Conservation (phyloP, 2,329 filamentous ascomycete genomes). For the Apiospora phragmitis region DNA sequence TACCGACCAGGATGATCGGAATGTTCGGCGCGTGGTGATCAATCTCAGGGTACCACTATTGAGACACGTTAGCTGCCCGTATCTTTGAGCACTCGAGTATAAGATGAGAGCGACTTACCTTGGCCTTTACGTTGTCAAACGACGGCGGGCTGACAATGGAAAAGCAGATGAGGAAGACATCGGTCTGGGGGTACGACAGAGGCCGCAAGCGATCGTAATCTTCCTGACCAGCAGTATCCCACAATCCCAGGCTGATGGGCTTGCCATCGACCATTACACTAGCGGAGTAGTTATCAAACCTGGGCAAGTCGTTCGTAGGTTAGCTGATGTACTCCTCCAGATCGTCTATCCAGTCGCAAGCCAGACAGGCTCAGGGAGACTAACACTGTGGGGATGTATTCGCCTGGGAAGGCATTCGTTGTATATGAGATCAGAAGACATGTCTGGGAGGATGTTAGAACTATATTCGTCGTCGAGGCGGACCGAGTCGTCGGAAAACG, state of each 20-base stretch:
- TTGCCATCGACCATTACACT: slow-evolving; percentile 99
- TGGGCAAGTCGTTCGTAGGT: slow-evolving; percentile 36
- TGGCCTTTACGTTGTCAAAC: slow-evolving; percentile 98
- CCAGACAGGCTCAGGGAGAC: slow-evolving; percentile 33
- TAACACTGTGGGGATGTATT: slow-evolving; percentile 98
- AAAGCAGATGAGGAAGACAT: slow-evolving; percentile 98
- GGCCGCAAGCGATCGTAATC: slow-evolving; percentile 96
- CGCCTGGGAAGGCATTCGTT: slow-evolving; percentile 98
- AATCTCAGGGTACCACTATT: slow-evolving; percentile 94
- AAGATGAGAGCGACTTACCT: slow-evolving; percentile 58
- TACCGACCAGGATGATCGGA: slow-evolving; percentile 94
- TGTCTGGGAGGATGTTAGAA: slow-evolving; percentile 62
- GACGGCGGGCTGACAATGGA: slow-evolving; percentile 97
- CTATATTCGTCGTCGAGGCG: neutral
- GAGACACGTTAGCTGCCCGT: slow-evolving; percentile 16
- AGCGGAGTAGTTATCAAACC: slow-evolving; percentile 98
- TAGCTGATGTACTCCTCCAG: slow-evolving; percentile 21
- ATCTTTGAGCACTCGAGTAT: neutral
- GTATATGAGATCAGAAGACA: slow-evolving; percentile 99
- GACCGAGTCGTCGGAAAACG: slow-evolving; percentile 14
- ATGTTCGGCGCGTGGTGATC: slow-evolving; percentile 94
- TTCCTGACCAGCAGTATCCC: slow-evolving; percentile 98
- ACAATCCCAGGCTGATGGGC: slow-evolving; percentile 92
- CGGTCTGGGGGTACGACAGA: slow-evolving; percentile 96
- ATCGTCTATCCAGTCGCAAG: slow-evolving; percentile 1